Evolutionary conservation across 805 yeast genomes (phyloP), one percentile per base, ranked within the genome.

Genomic region (Ogataea chonburiensis): DNA sequence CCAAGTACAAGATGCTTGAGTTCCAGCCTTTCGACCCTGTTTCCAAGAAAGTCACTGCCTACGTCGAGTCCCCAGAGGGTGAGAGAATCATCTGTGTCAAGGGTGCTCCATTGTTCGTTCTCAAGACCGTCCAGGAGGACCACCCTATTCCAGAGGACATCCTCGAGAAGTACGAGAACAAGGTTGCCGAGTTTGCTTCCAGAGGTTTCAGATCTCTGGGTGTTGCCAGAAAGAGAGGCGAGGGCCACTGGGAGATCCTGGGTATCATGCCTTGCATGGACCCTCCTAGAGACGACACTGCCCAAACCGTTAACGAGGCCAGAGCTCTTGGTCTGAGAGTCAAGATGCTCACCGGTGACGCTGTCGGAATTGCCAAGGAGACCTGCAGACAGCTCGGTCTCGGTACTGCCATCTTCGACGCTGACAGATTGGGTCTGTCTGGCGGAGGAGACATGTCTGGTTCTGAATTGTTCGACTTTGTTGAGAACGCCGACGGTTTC

Each of bases 191-290:
- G 73, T 86, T 88, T 66, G 96, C 96, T 63, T 81, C 94, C 58
- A 83, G 96, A 80, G 96, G 96, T 79, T 88, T 86, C 91, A 79
- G 96, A 73, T 88, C 96, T 61, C 77, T 88, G 66, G 96, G 96
- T 82, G 96, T 88, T 74, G 96, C 96, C 52, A 86, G 96, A 79
- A 86, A 86, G 86, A 81, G 95, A 76, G 96, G 94, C 71, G 95
- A 86, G 71, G 94, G 94, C 60, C 94, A 86, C 80, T 88, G 96
- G 96, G 96, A 88, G 73, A 87, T 88, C 57, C 74, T 88, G 63
- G 96, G 96, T 67, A 89, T 88, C 67, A 87, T 88, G 96, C 96
- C 96, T 69, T 87, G 95, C 74, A 84, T 86, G 89, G 96, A 88
- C 72, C 96, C 96, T 62, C 96, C 96, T 72, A 85, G 96, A 80